phyloP scores from a whole-genome alignment of 139 green algal species.

The Chloropicon primus region DNA sequence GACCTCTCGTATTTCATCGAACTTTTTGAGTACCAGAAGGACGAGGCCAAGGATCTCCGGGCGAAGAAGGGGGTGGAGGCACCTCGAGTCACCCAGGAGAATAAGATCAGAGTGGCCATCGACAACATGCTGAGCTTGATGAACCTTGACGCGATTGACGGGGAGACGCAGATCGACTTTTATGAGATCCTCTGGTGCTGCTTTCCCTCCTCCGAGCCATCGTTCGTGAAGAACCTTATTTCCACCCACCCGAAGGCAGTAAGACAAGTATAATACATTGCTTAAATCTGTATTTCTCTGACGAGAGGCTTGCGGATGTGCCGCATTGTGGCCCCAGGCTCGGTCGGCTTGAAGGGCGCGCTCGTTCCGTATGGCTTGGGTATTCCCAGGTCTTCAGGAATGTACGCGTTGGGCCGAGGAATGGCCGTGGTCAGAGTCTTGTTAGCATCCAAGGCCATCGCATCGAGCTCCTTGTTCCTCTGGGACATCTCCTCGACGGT shows the following conservation, averaged over 20 bases:
- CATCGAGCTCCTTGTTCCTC: not conserved
- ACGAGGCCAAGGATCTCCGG: not conserved
- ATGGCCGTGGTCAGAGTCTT: slow-evolving; percentile 27
- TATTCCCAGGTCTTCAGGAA: slow-evolving; percentile 64
- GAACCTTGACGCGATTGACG: not conserved
- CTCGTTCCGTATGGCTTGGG: slow-evolving; percentile 66
- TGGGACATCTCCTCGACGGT: slow-evolving; percentile 21
- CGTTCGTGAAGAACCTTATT: not conserved
- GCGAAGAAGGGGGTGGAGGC: not conserved
- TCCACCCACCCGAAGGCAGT: not conserved
- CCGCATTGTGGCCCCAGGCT: slow-evolving; percentile 54
- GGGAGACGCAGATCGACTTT: not conserved
- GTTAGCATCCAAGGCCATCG: not conserved
- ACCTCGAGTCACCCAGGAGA: not conserved
- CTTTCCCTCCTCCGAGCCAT: not conserved
- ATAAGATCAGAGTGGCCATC: not conserved
- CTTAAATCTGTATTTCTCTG: not conserved
- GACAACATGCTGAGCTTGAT: not conserved
- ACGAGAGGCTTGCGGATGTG: slow-evolving; percentile 48
- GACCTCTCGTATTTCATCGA: not conserved
- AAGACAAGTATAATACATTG: not conserved
- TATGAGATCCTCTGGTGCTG: not conserved
- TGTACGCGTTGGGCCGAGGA: slow-evolving; percentile 70
- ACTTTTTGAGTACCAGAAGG: not conserved
- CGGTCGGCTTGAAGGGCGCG: slow-evolving; percentile 62